Conservation (phyloP, 805 yeast species). For the Lipomyces kockii region DNA sequence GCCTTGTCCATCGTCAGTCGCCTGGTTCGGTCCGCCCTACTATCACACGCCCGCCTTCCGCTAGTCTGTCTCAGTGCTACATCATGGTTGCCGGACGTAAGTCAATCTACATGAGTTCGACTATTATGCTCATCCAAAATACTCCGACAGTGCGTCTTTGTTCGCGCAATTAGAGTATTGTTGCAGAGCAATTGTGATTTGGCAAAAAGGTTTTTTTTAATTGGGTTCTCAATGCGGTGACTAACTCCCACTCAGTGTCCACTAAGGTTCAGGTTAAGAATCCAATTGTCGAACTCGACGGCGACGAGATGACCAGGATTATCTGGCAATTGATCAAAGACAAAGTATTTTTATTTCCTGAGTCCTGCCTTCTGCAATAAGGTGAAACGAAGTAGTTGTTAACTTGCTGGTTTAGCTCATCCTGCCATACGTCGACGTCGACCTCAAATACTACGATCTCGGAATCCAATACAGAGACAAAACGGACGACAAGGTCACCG, state of each 20-base stretch:
- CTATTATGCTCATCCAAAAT: not conserved
- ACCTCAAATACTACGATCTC: conserved; percentile 88
- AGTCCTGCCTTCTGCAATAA: not conserved
- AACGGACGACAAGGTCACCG: conserved; percentile 86
- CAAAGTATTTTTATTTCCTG: conserved; percentile 44
- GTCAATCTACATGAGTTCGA: conserved; percentile 1
- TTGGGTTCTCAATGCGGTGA: not conserved
- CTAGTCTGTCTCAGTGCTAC: not conserved
- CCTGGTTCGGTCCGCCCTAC: not conserved
- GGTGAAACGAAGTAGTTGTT: not conserved
- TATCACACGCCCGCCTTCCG: not conserved
- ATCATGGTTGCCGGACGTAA: conserved; percentile 11
- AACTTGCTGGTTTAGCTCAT: conserved; percentile 52
- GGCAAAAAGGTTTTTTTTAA: not conserved
- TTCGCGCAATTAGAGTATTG: not conserved
- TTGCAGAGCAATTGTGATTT: not conserved
- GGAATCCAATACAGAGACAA: conserved; percentile 84
- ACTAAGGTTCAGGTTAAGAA: conserved; percentile 75
- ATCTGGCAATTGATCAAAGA: conserved; percentile 93
- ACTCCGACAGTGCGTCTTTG: not conserved
- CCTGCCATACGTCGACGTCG: conserved; percentile 82
- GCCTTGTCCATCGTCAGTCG: not conserved
- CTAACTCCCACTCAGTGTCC: conserved; percentile 20
- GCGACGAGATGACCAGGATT: conserved; percentile 96
- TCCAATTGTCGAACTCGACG: conserved; percentile 96